Evolutionary conservation across 305 asterid genomes (phyloP).

Genomic region (Fraxinus greggii): DNA sequence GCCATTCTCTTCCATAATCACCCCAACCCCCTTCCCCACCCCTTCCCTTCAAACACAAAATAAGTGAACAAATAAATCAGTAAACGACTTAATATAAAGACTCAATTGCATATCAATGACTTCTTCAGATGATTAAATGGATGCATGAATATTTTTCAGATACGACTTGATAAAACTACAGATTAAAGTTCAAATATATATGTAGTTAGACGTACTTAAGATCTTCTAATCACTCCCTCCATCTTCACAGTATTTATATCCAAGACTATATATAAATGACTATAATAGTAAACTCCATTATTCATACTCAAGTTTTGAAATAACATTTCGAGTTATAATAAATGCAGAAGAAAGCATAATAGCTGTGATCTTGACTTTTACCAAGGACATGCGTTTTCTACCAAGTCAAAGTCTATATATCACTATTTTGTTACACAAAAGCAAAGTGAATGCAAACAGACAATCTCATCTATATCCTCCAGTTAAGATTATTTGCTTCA

Average conservation of each 20-base stretch:
- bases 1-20: background rate
- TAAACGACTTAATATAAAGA: background rate
- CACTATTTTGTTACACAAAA: background rate
- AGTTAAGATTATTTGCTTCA: background rate
- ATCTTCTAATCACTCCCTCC: background rate
- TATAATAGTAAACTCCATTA: background rate
- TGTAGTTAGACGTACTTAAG: background rate
- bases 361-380: background rate
- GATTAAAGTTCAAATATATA: background rate
- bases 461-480: background rate
- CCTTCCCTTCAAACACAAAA: background rate
- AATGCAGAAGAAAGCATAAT: background rate
- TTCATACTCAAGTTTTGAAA: background rate
- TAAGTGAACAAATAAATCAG: background rate
- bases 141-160: background rate
- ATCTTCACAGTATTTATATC: background rate
- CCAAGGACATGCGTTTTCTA: background rate
- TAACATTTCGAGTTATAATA: background rate
- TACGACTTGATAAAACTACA: background rate
- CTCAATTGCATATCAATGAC: background rate
- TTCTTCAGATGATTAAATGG: background rate
- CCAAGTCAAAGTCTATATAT: background rate
- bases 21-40: background rate
- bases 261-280: background rate
- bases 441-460: background rate